Conservation (phyloP, 1,284 basidiomycete species). For the Tetrapyrgos nigripes region DNA sequence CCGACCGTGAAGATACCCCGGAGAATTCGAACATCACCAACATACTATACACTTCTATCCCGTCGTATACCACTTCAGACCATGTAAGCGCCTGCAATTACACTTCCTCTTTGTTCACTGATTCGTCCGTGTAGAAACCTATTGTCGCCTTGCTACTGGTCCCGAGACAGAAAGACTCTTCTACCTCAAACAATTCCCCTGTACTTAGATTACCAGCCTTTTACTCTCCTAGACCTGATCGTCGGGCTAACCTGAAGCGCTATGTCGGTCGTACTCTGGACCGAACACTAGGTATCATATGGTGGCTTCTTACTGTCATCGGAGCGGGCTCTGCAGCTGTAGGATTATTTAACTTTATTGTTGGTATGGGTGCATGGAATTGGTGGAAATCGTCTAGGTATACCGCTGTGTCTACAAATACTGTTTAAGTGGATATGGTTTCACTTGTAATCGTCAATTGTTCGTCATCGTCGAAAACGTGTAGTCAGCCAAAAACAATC, state of each 20-base stretch:
- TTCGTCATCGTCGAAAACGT: no score
- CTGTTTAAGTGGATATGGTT: no score
- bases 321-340: conserved; percentile 77
- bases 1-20: conserved; percentile 64
- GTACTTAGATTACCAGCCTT: conserved; percentile 55
- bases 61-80: conserved; percentile 80
- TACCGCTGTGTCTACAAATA: no score
- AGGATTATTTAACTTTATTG: conserved; percentile 71
- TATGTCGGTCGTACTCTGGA: conserved; percentile 71
- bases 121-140: conserved; percentile 60
- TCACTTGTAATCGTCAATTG: conserved; percentile 68
- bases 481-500: no score
- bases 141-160: conserved; percentile 67
- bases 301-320: conserved; percentile 75
- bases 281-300: conserved; percentile 73
- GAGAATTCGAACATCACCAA: conserved; percentile 64
- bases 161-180: conserved; percentile 43
- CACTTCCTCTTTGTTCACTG: conserved; percentile 4
- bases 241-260: conserved; percentile 60
- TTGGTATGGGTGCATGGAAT: conserved; percentile 63
- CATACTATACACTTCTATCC: conserved; percentile 76
- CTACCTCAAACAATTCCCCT: conserved; percentile 38
- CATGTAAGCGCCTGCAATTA: conserved; percentile 53
- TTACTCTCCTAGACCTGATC: conserved; percentile 59
- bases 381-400: conserved; percentile 49